Evolutionary conservation across 139 green algal species (phyloP).

Genomic region (Volvox reticuliferus): DNA sequence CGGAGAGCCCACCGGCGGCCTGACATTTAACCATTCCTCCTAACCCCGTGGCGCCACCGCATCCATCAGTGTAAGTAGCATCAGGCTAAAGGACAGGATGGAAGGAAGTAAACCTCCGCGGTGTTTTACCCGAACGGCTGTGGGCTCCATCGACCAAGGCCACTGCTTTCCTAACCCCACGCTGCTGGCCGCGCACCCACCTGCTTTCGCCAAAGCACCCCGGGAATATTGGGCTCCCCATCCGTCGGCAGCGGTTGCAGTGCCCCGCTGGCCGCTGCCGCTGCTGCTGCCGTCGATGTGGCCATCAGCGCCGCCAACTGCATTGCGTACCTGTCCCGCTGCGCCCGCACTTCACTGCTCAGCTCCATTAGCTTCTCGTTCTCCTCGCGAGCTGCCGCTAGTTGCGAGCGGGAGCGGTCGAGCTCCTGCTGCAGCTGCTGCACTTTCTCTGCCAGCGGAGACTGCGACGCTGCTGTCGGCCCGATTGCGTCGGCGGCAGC

Average conservation of each 20-base stretch:
- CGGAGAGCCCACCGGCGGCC: too few species aligned
- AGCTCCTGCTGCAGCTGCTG: slow-evolving; percentile 11
- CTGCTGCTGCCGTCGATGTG: slow-evolving; percentile 19
- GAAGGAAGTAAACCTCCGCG: too few species aligned
- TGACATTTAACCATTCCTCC: too few species aligned
- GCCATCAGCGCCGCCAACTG: neutral
- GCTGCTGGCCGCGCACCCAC: neutral
- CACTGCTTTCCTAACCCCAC: too few species aligned
- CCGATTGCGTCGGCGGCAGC: neutral
- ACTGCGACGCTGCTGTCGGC: neutral
- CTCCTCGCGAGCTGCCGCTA: slow-evolving; percentile 56
- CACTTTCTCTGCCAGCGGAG: neutral
- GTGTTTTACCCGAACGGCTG: too few species aligned
- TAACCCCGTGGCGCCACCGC: too few species aligned
- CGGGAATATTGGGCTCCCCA: neutral
- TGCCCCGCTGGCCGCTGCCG: neutral
- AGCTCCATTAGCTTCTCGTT: slow-evolving; percentile 84
- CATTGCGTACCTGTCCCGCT: slow-evolving; percentile 58
- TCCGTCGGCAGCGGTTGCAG: neutral
- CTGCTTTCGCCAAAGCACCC: slow-evolving; percentile 14
- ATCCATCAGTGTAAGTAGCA: too few species aligned
- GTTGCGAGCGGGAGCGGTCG: neutral
- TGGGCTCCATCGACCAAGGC: too few species aligned
- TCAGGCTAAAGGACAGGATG: too few species aligned
- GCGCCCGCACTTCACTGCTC: slow-evolving; percentile 71